Evolutionary conservation across 306 rosid genomes (phyloP).

Genomic region (Delonix regia): DNA sequence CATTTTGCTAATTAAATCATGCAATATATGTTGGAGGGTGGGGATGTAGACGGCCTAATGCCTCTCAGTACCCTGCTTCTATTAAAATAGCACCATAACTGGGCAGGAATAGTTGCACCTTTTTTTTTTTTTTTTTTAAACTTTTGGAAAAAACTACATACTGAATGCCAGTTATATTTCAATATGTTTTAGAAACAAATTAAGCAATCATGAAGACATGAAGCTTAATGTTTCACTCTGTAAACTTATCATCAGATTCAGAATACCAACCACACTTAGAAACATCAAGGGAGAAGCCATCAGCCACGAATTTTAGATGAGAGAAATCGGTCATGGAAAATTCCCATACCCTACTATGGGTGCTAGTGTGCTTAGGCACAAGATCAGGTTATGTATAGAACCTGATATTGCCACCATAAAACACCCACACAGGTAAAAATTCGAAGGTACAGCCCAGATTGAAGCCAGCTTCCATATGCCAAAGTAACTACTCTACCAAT

Average conservation of each 20-base stretch:
- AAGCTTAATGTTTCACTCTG: background rate
- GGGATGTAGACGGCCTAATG: constrained; percentile 9
- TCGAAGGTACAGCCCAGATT: background rate
- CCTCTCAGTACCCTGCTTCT: constrained; percentile 8
- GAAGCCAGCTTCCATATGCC: constrained; percentile 18
- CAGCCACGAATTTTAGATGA: background rate
- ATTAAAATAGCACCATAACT: constrained; percentile 14
- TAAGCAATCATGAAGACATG: background rate
- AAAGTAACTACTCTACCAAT: constrained; percentile 9
- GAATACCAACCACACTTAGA: background rate
- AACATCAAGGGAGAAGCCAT: background rate
- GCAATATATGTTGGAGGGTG: constrained; percentile 11
- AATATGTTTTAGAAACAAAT: background rate
- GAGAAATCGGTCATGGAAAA: background rate
- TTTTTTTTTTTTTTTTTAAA: too few species aligned
- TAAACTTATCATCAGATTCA: background rate
- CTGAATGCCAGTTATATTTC: constrained; percentile 15
- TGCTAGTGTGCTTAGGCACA: background rate
- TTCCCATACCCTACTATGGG: background rate
- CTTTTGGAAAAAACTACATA: constrained; percentile 16
- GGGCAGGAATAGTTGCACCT: background rate
- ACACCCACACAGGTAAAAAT: background rate
- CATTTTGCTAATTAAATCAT: constrained; percentile 22
- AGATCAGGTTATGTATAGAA: background rate
- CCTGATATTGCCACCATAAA: background rate